Evolutionary conservation across 306 rosid species (phyloP).

Genomic region (Geum urbanum): DNA sequence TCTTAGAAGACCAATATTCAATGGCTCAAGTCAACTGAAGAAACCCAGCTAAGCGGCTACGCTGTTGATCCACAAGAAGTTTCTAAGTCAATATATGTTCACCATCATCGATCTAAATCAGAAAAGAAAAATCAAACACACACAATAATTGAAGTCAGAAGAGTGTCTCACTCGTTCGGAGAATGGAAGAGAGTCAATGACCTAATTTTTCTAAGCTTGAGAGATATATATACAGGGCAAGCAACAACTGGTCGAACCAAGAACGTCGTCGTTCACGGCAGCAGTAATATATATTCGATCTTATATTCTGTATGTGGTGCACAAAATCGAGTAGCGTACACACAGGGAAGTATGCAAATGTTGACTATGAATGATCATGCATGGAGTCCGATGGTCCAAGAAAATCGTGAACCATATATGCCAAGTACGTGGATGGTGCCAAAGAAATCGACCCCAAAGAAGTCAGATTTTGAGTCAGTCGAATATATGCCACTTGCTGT

Average conservation of each 20-base stretch:
- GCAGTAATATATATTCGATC: neutral
- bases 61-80: neutral
- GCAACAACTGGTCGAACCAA: neutral
- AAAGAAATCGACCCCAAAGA: neutral
- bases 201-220: neutral
- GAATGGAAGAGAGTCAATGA: neutral
- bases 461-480: neutral
- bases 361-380: neutral
- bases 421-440: neutral
- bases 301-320: neutral
- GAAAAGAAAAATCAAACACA: neutral
- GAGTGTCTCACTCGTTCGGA: neutral
- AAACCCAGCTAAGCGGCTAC: neutral
- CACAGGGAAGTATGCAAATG: neutral
- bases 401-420: neutral
- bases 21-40: constrained; percentile 9
- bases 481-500: neutral
- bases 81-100: constrained; percentile 8
- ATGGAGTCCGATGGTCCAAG: neutral
- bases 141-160: neutral
- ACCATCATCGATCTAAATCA: neutral
- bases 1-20: neutral
- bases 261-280: neutral
- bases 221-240: neutral
- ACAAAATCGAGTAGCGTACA: neutral